Evolutionary conservation across 176 grass and related monocot genomes (phyloP).

Genomic region (bread wheat (Triticum aestivum)): DNA sequence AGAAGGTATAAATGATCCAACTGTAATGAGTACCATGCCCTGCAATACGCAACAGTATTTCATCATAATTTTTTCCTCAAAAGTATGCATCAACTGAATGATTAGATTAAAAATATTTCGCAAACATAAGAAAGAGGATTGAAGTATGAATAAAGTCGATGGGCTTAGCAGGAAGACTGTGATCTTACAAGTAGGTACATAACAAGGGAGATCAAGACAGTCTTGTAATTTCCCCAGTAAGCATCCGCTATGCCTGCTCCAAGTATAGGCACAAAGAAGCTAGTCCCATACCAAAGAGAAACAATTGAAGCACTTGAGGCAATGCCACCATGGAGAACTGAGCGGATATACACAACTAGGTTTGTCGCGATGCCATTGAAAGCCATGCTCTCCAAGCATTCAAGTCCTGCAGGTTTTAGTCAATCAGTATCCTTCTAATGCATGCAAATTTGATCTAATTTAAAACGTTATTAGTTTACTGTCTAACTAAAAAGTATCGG

Average conservation of each 20-base stretch:
- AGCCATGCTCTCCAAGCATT: constrained; percentile 83
- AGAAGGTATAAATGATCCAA: constrained; percentile 38
- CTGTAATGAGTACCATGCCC: constrained; percentile 60
- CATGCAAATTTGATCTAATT: background rate
- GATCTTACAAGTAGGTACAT: constrained; percentile 76
- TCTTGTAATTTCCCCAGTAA: constrained; percentile 73
- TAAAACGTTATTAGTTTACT: background rate
- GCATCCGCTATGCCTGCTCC: constrained; percentile 68
- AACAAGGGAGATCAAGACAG: constrained; percentile 58
- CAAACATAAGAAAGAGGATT: background rate
- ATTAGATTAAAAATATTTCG: background rate
- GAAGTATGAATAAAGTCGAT: constrained; percentile 11
- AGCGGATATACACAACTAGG: constrained; percentile 70
- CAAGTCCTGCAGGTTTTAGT: constrained; percentile 47
- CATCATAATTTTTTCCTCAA: constrained; percentile 1
- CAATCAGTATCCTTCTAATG: background rate
- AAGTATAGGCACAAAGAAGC: constrained; percentile 77
- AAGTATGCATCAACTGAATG: background rate
- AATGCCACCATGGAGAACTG: constrained; percentile 57
- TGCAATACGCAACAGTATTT: constrained; percentile 30
- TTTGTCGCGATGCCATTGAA: constrained; percentile 80
- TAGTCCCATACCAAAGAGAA: constrained; percentile 75
- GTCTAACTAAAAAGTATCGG: background rate
- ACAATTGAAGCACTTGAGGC: constrained; percentile 74
- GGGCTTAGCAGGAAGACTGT: background rate